Conservation (phyloP, 164 flowering plant species). For the Kingdonia uniflora region DNA sequence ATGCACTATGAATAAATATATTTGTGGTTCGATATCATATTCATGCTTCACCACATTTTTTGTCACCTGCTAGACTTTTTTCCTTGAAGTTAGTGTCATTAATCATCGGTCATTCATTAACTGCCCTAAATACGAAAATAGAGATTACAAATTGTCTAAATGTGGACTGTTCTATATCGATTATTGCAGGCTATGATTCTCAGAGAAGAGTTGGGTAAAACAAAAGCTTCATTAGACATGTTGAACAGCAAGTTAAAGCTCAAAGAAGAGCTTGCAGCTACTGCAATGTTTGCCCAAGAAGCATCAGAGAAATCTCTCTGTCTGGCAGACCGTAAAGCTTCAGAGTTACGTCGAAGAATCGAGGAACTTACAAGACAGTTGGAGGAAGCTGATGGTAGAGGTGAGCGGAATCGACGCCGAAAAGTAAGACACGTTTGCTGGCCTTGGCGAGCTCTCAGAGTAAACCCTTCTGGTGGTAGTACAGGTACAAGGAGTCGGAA, state of each 20-base stretch:
- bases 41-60: no score
- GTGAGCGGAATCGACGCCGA: constrained; percentile 17
- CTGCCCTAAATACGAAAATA: no score
- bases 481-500: constrained; percentile 10
- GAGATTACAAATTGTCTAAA: no score
- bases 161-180: no score
- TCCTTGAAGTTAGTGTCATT: no score
- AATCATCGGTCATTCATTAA: no score
- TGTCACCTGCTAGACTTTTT: no score
- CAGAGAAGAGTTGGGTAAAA: constrained; percentile 52
- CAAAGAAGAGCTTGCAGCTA: constrained; percentile 60
- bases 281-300: constrained; percentile 75
- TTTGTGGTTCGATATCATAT: no score
- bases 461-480: constrained; percentile 11
- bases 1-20: no score
- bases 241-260: constrained; percentile 52
- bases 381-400: constrained; percentile 51
- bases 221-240: constrained; percentile 37
- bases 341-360: constrained; percentile 33
- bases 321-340: constrained; percentile 55
- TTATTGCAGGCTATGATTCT: constrained; percentile 32
- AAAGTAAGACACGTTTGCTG: constrained; percentile 58
- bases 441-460: constrained; percentile 49
- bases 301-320: constrained; percentile 70
- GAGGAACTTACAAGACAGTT: constrained; percentile 61